Evolutionary conservation across 371 early-diverging fungal genomes (phyloP), one percentile per base, ranked within the genome.

Genomic region (Haplosporangium sp.): DNA sequence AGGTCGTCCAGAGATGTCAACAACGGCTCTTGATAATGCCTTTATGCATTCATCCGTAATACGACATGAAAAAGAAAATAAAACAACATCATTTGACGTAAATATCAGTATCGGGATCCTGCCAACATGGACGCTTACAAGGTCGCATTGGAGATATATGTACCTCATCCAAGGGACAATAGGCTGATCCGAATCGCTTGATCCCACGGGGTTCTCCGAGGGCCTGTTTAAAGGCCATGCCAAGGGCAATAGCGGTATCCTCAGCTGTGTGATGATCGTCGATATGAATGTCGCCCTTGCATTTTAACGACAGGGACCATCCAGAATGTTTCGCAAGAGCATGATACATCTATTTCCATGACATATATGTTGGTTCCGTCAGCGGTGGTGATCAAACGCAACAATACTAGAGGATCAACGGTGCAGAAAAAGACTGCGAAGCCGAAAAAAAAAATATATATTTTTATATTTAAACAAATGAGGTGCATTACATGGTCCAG

Each of bases 191-290:
- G 80, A 94, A 98, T 40, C 99, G 92, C 55, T 88, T 90, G 74
- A 98, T 98, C 5, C 99, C 98, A 42, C 91, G 85, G 12, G 95
- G 94, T 57, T 90, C 89, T 53, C 96, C 97, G 18, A 98, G 86
- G 1, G 99, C 98, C 61, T 94, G 74, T 81, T 95, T 95, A 77
- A 97, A 97, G 1, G 96, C 96, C 85, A 87, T 86, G 23, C 99
- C 98, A 16, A 98, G 88, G 0, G 96, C 95, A 60, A 98, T 93
- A 18, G 94, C 98, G 6, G 93, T 92, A 79, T 98, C 99, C 81
- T 98, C 98, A 36, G 96, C 95, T 16, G 98, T 95, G 85, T 98
- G 99, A 74, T 98, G 98, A 82, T 98, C 98, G 82, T 98, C 97
- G 64, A 98, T 95, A 70, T 98, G 92, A 60, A 97, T 84, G 79